These are phyloP conservation scores for Penicillium turbatum DNA, from an alignment of 495 filamentous ascomycete genomes.

Conservation along the genomic window DNA sequence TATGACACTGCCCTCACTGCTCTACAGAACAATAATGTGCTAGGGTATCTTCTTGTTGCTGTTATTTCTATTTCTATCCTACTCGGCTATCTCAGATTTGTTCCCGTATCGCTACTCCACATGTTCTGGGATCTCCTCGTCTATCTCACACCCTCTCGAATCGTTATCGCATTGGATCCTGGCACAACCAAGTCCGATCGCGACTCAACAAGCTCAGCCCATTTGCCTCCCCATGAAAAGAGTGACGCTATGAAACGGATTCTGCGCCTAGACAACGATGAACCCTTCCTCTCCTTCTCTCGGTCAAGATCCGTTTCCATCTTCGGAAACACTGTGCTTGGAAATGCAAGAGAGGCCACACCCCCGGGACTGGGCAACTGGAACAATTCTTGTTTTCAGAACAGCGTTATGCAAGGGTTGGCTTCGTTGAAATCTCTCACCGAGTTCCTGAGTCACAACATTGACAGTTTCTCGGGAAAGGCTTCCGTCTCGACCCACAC, in stretches of 20 bases:
- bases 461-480: slow-evolving; percentile 39
- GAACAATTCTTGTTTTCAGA: slow-evolving; percentile 97
- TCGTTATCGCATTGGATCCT: slow-evolving; percentile 57
- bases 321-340: slow-evolving; percentile 39
- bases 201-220: slow-evolving; percentile 14
- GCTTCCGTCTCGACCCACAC: slow-evolving; percentile 43
- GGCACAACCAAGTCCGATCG: slow-evolving; percentile 27
- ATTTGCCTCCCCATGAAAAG: slow-evolving; percentile 45
- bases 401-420: slow-evolving; percentile 86
- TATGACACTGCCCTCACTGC: slow-evolving; percentile 32
- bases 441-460: slow-evolving; percentile 44
- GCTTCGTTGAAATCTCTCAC: slow-evolving; percentile 67
- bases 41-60: slow-evolving; percentile 25
- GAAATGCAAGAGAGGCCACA: slow-evolving; percentile 31
- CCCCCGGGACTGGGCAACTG: slow-evolving; percentile 84
- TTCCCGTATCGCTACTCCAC: slow-evolving; percentile 26
- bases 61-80: slow-evolving; percentile 25
- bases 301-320: slow-evolving; percentile 41
- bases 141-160: slow-evolving; percentile 52
- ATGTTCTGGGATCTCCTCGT: slow-evolving; percentile 60
- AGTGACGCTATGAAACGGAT: slow-evolving; percentile 64
- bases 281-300: slow-evolving; percentile 48
- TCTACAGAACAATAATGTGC: slow-evolving; percentile 25
- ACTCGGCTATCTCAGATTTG: slow-evolving; percentile 27
- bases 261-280: slow-evolving; percentile 57